Percentiles rank a stretch among this genome's conserved stretches.
Conservation (phyloP, 257 asterid genomes). For the Plantago elongata region DNA sequence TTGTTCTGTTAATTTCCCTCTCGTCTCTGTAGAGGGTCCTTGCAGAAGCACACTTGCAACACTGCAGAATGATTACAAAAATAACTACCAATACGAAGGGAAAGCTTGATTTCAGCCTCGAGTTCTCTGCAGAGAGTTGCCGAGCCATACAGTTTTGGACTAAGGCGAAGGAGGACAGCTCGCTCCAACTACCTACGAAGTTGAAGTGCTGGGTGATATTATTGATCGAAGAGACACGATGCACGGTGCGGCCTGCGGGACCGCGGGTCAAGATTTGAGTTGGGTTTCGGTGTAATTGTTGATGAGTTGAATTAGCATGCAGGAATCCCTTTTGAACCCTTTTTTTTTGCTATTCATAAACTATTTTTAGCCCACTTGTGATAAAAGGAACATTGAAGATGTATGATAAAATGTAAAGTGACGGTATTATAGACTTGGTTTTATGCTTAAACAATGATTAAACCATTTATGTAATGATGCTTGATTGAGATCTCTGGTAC, state of each 20-base stretch:
- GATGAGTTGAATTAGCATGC: neutral
- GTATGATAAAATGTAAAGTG: too few species aligned
- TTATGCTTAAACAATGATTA: neutral
- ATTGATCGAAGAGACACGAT: too few species aligned
- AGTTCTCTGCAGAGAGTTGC: constrained; percentile 10
- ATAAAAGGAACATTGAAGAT: too few species aligned
- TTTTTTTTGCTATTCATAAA: neutral
- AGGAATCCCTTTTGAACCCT: neutral
- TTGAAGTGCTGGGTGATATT: neutral
- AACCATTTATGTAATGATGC: neutral
- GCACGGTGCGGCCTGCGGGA: too few species aligned
- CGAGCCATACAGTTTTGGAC: neutral
- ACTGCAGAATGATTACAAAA: constrained; percentile 72
- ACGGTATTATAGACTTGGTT: too few species aligned
- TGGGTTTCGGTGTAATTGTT: neutral
- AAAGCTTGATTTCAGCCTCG: constrained; percentile 51
- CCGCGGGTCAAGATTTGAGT: too few species aligned
- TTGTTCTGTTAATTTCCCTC: neutral
- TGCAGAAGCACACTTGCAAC: constrained; percentile 71
- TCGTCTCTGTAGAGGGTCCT: constrained; percentile 68
- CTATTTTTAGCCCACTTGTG: neutral
- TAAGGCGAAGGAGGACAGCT: neutral
- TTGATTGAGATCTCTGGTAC: neutral
- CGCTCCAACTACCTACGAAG: neutral
- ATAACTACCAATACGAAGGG: constrained; percentile 75